These are phyloP conservation scores for Niveomyces coronatus DNA, from an alignment of 2,329 filamentous ascomycete species.

Conservation along the genomic window DNA sequence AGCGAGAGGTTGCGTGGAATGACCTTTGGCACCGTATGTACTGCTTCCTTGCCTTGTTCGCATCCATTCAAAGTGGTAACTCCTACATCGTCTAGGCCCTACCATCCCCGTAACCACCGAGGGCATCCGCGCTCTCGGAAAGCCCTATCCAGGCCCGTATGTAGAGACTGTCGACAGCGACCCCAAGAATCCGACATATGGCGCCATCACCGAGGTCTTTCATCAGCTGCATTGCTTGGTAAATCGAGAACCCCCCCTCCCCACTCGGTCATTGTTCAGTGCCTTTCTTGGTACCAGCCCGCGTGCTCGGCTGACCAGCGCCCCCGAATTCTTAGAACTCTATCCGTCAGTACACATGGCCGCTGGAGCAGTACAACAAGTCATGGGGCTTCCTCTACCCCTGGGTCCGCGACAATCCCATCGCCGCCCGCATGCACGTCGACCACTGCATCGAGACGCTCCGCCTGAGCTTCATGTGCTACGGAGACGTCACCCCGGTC, in stretches of 20 bases:
- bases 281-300: background rate
- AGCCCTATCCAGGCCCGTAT: background rate
- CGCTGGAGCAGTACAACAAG: slow-evolving; percentile 1
- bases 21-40: slow-evolving; percentile 7
- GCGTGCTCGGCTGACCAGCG: too few relatives aligned
- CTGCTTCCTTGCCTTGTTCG: background rate
- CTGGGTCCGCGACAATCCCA: slow-evolving; percentile 1
- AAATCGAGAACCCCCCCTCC: background rate
- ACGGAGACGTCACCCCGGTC: slow-evolving; percentile 11
- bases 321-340: slow-evolving; percentile 4
- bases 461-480: slow-evolving; percentile 12
- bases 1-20: slow-evolving; percentile 6
- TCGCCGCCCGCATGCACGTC: slow-evolving; percentile 3
- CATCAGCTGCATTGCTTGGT: slow-evolving; percentile 13
- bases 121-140: slow-evolving; percentile 1
- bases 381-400: slow-evolving; percentile 1
- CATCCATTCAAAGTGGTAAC: background rate
- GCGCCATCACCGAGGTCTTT: slow-evolving; percentile 11
- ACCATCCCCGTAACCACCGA: slow-evolving; percentile 1
- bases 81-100: background rate
- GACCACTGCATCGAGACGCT: slow-evolving; percentile 13
- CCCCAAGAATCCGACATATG: slow-evolving; percentile 4
- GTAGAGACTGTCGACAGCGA: background rate
- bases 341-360: slow-evolving; percentile 11
- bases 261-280: background rate